A percentile compares a stretch with the other conserved stretches of the same genome.
These are phyloP conservation scores for baker's yeast (Saccharomyces cerevisiae) DNA, from an alignment of 805 yeast species.

Conservation along the genomic window DNA sequence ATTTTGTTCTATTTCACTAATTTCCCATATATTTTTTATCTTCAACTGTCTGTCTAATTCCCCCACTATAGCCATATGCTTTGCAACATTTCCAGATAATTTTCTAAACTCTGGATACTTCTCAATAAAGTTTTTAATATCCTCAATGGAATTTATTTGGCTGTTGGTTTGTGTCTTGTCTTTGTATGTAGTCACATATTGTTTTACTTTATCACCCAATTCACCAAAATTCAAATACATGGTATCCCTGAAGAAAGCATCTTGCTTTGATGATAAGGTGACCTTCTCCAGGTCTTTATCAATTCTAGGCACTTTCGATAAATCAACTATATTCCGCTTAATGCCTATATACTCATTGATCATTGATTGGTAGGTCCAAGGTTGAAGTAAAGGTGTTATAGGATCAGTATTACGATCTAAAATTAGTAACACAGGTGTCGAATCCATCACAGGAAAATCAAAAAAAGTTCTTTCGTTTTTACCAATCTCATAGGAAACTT, in stretches of 20 bases:
- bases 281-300: constrained; percentile 53
- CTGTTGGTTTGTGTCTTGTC: constrained; percentile 61
- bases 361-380: constrained; percentile 99
- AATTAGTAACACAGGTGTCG: constrained; percentile 65
- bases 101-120: constrained; percentile 91
- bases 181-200: constrained; percentile 76
- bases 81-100: constrained; percentile 77
- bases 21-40: constrained; percentile 60
- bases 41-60: constrained; percentile 75
- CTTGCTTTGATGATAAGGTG: constrained; percentile 62
- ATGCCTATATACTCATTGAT: constrained; percentile 87
- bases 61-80: constrained; percentile 83
- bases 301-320: constrained; percentile 47
- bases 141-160: constrained; percentile 70
- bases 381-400: constrained; percentile 80
- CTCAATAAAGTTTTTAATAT: constrained; percentile 84
- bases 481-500: constrained; percentile 48
- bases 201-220: constrained; percentile 78
- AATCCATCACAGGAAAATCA: constrained; percentile 55
- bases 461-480: constrained; percentile 52
- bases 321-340: constrained; percentile 66
- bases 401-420: constrained; percentile 88
- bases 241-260: constrained; percentile 66
- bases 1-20: constrained; percentile 85
- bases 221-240: constrained; percentile 93